Percentiles rank a stretch among this genome's conserved stretches.
phyloP scores from a whole-genome alignment of 208 protist genomes.

The Trypanosomatidae sp. region DNA sequence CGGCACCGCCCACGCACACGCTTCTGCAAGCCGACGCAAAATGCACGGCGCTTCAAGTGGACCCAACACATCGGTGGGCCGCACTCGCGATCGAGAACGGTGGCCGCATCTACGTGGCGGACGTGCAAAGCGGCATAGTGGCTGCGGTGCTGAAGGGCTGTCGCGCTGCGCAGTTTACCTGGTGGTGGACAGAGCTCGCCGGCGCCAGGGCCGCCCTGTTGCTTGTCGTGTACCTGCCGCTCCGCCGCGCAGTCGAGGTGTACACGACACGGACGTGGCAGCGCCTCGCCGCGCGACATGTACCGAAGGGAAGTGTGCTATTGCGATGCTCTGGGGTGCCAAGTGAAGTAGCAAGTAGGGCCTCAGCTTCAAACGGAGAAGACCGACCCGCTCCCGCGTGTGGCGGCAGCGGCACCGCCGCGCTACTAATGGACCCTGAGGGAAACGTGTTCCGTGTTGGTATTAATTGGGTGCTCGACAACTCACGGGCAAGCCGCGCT shows the following conservation, averaged over 20 bases:
- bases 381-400: neutral
- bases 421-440: constrained; percentile 21
- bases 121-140: constrained; percentile 48
- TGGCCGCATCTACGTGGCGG: constrained; percentile 73
- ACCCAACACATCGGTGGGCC: constrained; percentile 69
- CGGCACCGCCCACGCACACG: constrained; percentile 17
- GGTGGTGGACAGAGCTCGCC: constrained; percentile 38
- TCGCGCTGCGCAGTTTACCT: constrained; percentile 69
- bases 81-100: constrained; percentile 49
- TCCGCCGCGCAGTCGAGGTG: constrained; percentile 69
- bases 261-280: constrained; percentile 54
- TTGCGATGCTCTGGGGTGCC: constrained; percentile 32
- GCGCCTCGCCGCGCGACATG: constrained; percentile 60
- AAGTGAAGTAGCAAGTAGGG: neutral
- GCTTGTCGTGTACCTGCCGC: constrained; percentile 70
- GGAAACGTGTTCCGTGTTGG: constrained; percentile 17
- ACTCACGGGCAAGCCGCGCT: neutral
- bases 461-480: constrained; percentile 5
- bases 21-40: constrained; percentile 63
- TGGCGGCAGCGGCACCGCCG: constrained; percentile 8
- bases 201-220: constrained; percentile 41
- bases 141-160: constrained; percentile 70
- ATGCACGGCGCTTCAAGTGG: constrained; percentile 52
- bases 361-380: neutral
- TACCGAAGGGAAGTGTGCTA: constrained; percentile 53